phyloP scores from a whole-genome alignment of 495 filamentous ascomycete species.

The Margaritispora aquatica region DNA sequence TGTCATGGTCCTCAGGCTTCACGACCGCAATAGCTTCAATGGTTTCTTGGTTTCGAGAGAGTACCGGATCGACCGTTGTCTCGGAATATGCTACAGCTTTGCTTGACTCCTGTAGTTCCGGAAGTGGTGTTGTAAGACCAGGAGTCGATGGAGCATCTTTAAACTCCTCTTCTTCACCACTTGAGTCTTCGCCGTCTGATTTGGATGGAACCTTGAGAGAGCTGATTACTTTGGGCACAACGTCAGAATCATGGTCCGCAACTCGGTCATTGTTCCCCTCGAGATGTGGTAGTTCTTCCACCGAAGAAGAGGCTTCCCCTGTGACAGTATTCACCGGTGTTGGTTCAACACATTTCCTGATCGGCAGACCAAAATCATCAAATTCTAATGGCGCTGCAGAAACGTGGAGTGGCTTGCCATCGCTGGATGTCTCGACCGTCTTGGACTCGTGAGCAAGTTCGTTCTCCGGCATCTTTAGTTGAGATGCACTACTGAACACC shows the following conservation, averaged over 20 bases:
- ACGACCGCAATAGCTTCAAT: neutral
- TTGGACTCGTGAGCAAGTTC: slow-evolving; percentile 10
- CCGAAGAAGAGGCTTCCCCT: slow-evolving; percentile 7
- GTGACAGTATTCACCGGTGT: slow-evolving; percentile 4
- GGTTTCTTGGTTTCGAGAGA: too few species aligned
- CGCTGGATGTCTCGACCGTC: slow-evolving; percentile 6
- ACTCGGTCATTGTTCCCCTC: slow-evolving; percentile 12
- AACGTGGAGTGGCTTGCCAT: neutral
- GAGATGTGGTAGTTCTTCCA: neutral
- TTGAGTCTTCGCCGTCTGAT: neutral
- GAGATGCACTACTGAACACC: neutral
- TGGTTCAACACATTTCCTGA: slow-evolving; percentile 31
- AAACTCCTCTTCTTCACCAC: slow-evolving; percentile 31
- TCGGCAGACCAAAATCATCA: slow-evolving; percentile 52
- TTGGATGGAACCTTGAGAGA: neutral
- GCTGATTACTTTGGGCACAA: neutral
- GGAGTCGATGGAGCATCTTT: slow-evolving; percentile 35
- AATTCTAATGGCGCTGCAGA: slow-evolving; percentile 31
- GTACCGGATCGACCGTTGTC: too few species aligned
- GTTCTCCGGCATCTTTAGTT: slow-evolving; percentile 22
- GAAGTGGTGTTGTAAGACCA: slow-evolving; percentile 18
- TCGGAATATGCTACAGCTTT: too few species aligned
- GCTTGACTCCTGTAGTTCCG: neutral
- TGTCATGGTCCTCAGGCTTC: neutral
- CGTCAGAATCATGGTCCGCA: neutral